These are phyloP conservation scores for Manihot esculenta DNA, from an alignment of 441 rosid species.

Conservation along the genomic window DNA sequence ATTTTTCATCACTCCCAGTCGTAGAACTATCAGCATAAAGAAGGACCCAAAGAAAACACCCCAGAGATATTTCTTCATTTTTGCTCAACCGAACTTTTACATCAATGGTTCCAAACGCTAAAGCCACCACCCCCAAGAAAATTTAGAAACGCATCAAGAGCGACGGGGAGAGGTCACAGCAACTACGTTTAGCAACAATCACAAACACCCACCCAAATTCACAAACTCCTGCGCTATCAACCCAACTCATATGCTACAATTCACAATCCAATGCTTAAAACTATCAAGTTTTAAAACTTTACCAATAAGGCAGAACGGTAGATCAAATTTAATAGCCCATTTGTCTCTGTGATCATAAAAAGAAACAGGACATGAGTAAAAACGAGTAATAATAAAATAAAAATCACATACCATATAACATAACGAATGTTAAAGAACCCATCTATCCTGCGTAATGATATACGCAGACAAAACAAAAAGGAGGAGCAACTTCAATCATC, in stretches of 20 bases:
- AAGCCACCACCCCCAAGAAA: not conserved
- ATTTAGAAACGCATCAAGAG: not conserved
- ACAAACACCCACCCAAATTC: not conserved
- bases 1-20: constrained; percentile 57
- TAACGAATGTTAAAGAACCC: no score
- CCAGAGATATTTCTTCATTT: constrained; percentile 82
- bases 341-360: not conserved
- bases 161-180: not conserved
- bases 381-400: not conserved
- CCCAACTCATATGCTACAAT: not conserved
- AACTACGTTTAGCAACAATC: not conserved
- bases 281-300: not conserved
- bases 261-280: not conserved
- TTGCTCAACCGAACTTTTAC: not conserved
- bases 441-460: no score
- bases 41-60: constrained; percentile 61
- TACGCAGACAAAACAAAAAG: not conserved
- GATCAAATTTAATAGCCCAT: not conserved
- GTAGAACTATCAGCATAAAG: constrained; percentile 61
- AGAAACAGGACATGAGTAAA: not conserved
- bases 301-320: not conserved
- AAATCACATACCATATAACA: not conserved
- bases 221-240: not conserved
- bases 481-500: not conserved
- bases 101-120: not conserved